Evolutionary conservation across 305 asterid genomes (phyloP).

Genomic region (Fraxinus ornus): DNA sequence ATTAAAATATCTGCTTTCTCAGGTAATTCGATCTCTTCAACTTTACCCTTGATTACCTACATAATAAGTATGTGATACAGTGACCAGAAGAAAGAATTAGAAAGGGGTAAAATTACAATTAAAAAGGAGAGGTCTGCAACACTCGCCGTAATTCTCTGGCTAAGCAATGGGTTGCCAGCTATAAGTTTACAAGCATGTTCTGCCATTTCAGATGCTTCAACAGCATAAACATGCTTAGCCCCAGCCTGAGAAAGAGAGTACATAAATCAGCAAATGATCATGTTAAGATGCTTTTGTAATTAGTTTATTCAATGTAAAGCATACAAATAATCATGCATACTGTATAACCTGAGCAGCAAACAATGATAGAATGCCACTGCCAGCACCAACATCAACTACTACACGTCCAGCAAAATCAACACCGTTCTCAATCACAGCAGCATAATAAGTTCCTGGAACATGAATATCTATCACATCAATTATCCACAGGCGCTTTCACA

Average conservation of each 20-base stretch:
- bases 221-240: conserved; percentile 97
- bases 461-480: conserved; percentile 29
- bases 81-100: not conserved
- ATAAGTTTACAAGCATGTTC: conserved; percentile 83
- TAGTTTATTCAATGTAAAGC: not conserved
- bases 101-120: conserved; percentile 6
- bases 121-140: conserved; percentile 17
- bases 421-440: conserved; percentile 95
- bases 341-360: conserved; percentile 95
- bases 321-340: not conserved
- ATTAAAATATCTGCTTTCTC: conserved; percentile 92
- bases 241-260: conserved; percentile 61
- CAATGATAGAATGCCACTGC: conserved; percentile 90
- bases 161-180: conserved; percentile 80
- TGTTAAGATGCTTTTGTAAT: conserved; percentile 20
- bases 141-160: conserved; percentile 78
- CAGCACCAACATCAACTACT: conserved; percentile 99
- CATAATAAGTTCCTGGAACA: conserved; percentile 83
- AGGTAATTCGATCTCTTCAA: conserved; percentile 91
- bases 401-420: conserved; percentile 68
- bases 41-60: conserved; percentile 93
- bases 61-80: conserved; percentile 21
- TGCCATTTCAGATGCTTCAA: conserved; percentile 98
- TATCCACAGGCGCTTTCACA: conserved; percentile 13
- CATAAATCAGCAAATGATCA: conserved; percentile 15